Evolutionary conservation across 345 rosid species (phyloP).

Genomic region (Noccaea caerulescens): DNA sequence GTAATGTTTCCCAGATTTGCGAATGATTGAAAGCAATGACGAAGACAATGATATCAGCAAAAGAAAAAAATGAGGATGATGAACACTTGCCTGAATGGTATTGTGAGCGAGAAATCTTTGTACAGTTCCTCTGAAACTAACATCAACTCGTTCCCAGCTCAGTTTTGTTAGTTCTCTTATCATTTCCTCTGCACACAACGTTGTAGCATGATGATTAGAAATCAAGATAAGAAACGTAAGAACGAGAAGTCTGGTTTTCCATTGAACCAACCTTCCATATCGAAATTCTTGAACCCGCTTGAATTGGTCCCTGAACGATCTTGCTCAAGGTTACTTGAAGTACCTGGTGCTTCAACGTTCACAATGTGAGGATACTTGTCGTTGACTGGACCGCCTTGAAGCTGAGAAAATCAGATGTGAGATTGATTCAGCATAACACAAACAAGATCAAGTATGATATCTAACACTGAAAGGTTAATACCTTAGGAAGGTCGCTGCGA

Average conservation of each 20-base stretch:
- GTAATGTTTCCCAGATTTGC: constrained; percentile 33
- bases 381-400: constrained; percentile 46
- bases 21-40: background rate
- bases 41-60: background rate
- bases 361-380: constrained; percentile 70
- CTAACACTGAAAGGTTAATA: constrained; percentile 28
- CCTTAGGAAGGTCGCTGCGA: constrained; percentile 75
- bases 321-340: constrained; percentile 41
- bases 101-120: constrained; percentile 72
- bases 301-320: constrained; percentile 36
- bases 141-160: constrained; percentile 85
- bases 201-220: background rate
- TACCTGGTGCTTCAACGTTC: constrained; percentile 47
- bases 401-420: constrained; percentile 47
- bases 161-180: constrained; percentile 62
- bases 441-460: background rate
- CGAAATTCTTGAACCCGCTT: constrained; percentile 42
- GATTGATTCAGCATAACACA: constrained; percentile 20
- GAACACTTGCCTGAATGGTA: constrained; percentile 74
- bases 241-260: background rate
- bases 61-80: background rate
- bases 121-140: constrained; percentile 68
- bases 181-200: constrained; percentile 66
- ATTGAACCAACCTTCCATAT: constrained; percentile 68
- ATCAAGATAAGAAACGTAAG: background rate